A percentile compares a stretch with the other conserved stretches of the same genome.
These are phyloP conservation scores for Uncinocarpus reesii DNA, from an alignment of 2,329 filamentous ascomycete species.

Conservation along the genomic window DNA sequence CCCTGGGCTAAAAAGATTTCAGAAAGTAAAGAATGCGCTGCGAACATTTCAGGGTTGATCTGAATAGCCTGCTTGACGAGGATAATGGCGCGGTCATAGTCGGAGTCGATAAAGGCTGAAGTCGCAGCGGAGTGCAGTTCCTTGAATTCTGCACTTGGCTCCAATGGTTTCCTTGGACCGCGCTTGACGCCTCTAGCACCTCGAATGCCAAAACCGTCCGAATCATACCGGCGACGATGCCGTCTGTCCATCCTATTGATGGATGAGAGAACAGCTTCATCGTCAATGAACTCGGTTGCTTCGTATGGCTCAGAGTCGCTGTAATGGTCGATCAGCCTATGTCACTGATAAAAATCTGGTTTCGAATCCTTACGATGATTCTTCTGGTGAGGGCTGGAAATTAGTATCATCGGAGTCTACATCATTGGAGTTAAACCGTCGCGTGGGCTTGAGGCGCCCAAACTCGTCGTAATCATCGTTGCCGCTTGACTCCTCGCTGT, in stretches of 20 bases:
- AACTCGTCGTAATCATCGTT: conserved; percentile 9
- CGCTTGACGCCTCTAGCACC: conserved; percentile 32
- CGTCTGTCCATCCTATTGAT: conserved; percentile 15
- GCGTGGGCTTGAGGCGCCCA: neutral
- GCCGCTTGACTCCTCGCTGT: conserved; percentile 4
- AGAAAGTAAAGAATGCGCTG: conserved; percentile 50
- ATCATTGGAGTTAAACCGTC: neutral
- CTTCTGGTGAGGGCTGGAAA: conserved; percentile 6
- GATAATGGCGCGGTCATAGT: conserved; percentile 37
- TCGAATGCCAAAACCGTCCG: conserved; percentile 8
- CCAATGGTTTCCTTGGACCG: conserved; percentile 38
- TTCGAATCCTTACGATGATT: conserved; percentile 11
- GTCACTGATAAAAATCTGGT: no score
- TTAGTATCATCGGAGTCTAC: conserved; percentile 1
- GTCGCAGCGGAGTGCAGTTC: conserved; percentile 39
- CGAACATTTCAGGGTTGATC: conserved; percentile 53
- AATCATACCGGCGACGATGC: conserved; percentile 10
- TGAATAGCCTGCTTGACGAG: conserved; percentile 42
- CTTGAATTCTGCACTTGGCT: conserved; percentile 41
- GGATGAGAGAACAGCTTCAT: conserved; percentile 13
- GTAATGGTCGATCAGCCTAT: neutral
- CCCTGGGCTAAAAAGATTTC: conserved; percentile 49
- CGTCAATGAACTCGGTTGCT: conserved; percentile 12
- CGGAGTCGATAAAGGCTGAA: conserved; percentile 40
- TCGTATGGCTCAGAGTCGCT: conserved; percentile 12